Base-by-base conservation (phyloP, 1,139 yeast species). In the Pichia terricola region DNA sequence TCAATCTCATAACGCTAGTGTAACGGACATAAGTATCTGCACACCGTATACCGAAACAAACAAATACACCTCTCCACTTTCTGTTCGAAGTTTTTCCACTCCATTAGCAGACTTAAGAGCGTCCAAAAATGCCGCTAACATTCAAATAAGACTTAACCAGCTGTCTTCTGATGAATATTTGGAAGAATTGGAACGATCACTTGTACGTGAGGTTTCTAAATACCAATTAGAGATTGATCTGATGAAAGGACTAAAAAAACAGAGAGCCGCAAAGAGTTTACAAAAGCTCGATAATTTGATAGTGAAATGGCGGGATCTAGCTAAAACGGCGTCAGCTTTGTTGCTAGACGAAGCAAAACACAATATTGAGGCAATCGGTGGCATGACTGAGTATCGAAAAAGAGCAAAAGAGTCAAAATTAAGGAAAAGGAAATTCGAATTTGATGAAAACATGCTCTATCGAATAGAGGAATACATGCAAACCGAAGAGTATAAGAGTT, bases 281-380 rank as follows among this genome's bases (percentile, higher is more conserved):
- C 45, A 42, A 4, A 58, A 60, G 30, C 52, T 64, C 2, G 47
- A 50, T 4, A 45, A 49, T 4, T 51, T 71, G 26, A 66, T 68
- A 9, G 57, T 49, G 0, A 69, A 70, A 48, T 73, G 78, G 77
- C 61, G 72, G 45, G 55, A 53, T 9, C 65, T 67, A 1, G 70
- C 73, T 1, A 70, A 69, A 46, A 59, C 55, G 39, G 73, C 73
- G 0, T 66, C 76, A 35, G 64, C 67, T 35, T 70, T 63, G 47
- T 45, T 73, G 35, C 51, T 63, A 31, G 70, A 70, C 48, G 64
- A 68, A 7, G 71, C 73, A 0, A 48, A 61, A 26, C 51, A 61
- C 9, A 70, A 70, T 45, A 63, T 72, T 4, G 60, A 61, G 30
- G 63, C 57, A 44, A 58, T 66, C 59, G 77, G 77, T 16, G 78